A percentile compares a stretch with the other conserved stretches of the same genome.
Evolutionary conservation across 495 filamentous ascomycete species (phyloP).

Genomic region (Elasticomyces elasticus): DNA sequence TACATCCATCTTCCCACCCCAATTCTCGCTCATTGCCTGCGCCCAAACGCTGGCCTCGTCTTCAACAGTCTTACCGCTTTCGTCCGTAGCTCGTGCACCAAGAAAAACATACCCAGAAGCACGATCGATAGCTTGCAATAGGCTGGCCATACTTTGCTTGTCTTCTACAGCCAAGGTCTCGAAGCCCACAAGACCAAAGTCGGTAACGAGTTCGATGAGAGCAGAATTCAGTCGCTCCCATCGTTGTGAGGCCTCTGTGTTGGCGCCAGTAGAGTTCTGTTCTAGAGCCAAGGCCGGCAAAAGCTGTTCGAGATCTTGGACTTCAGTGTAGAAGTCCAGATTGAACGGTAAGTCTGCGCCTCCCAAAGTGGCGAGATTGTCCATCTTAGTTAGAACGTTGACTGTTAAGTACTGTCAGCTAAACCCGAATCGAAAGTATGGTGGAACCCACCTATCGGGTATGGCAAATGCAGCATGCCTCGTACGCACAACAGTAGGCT

Average conservation of each 20-base stretch:
- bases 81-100: conserved; percentile 80
- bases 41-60: conserved; percentile 59
- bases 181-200: conserved; percentile 79
- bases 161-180: conserved; percentile 94
- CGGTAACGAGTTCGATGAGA: conserved; percentile 74
- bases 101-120: conserved; percentile 92
- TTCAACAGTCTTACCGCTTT: conserved; percentile 36
- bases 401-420: conserved; percentile 29
- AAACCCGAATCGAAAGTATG: background rate
- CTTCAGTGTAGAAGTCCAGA: conserved; percentile 92
- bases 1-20: conserved; percentile 61
- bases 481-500: conserved; percentile 83
- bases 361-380: conserved; percentile 56
- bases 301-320: conserved; percentile 83
- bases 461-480: conserved; percentile 95
- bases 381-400: conserved; percentile 95
- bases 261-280: conserved; percentile 2
- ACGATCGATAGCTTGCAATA: conserved; percentile 77
- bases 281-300: conserved; percentile 62
- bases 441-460: conserved; percentile 45
- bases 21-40: conserved; percentile 79
- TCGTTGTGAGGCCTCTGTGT: conserved; percentile 36
- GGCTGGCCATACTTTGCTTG: conserved; percentile 86
- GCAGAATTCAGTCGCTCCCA: conserved; percentile 77
- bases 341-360: conserved; percentile 84